These are phyloP conservation scores for Cantharellus cinnabarinus DNA, from an alignment of 768 basidiomycete genomes.

Conservation along the genomic window DNA sequence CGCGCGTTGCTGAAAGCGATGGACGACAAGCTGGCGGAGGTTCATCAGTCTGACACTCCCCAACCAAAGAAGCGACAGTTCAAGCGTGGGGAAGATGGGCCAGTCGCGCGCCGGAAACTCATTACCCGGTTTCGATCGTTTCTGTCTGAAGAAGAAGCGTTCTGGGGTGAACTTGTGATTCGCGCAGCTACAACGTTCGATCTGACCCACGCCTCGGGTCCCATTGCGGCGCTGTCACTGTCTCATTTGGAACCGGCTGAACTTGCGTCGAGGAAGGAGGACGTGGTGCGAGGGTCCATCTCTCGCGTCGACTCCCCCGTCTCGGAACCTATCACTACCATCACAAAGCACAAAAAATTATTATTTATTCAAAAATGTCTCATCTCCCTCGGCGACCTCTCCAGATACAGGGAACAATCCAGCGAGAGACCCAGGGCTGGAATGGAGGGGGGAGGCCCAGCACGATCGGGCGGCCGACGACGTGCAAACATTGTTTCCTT, in stretches of 20 bases:
- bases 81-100: slow-evolving; percentile 18
- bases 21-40: slow-evolving; percentile 25
- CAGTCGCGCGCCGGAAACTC: slow-evolving; percentile 71
- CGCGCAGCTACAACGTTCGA: slow-evolving; percentile 53
- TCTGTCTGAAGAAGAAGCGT: slow-evolving; percentile 74
- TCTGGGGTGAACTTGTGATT: slow-evolving; percentile 66
- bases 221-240: slow-evolving; percentile 39
- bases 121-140: slow-evolving; percentile 79
- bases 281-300: neutral
- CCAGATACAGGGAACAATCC: slow-evolving; percentile 82
- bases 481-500: neutral
- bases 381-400: slow-evolving; percentile 84
- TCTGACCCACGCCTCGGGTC: slow-evolving; percentile 40
- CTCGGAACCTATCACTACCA: slow-evolving; percentile 23
- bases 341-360: slow-evolving; percentile 43
- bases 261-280: neutral
- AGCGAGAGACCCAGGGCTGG: slow-evolving; percentile 26
- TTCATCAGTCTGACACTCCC: neutral
- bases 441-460: slow-evolving; percentile 20
- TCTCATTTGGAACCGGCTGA: slow-evolving; percentile 1
- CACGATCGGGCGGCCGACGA: neutral
- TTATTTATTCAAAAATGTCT: slow-evolving; percentile 69
- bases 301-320: slow-evolving; percentile 13
- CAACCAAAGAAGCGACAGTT: neutral
- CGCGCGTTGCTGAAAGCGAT: slow-evolving; percentile 51